These are phyloP conservation scores for Pseudonitzschia pungens DNA, from an alignment of 108 stramenopile species.

Conservation along the genomic window DNA sequence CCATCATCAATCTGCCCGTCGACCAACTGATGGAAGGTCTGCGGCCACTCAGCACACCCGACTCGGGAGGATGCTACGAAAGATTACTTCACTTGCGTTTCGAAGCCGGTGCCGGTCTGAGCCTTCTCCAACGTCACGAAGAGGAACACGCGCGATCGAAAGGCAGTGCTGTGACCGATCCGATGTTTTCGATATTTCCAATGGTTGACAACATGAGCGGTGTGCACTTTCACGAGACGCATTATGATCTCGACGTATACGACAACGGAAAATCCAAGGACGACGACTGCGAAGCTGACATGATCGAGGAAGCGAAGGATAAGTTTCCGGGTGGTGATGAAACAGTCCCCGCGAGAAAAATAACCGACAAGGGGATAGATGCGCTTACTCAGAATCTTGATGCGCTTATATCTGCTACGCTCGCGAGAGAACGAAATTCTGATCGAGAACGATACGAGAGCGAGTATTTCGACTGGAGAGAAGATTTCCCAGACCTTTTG, in stretches of 20 bases:
- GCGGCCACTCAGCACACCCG: conserved; percentile 70
- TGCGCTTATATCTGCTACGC: conserved; percentile 12
- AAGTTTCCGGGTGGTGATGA: background rate
- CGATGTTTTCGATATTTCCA: conserved; percentile 64
- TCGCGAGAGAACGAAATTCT: conserved; percentile 25
- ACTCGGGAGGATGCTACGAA: conserved; percentile 44
- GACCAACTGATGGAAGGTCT: conserved; percentile 66
- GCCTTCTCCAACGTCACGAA: conserved; percentile 51
- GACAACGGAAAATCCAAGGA: background rate
- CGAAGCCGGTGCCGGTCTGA: conserved; percentile 57
- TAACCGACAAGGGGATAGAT: background rate
- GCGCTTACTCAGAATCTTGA: conserved; percentile 4
- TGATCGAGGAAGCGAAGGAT: background rate
- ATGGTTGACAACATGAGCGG: conserved; percentile 85
- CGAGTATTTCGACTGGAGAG: conserved; percentile 55
- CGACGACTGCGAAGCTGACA: conserved; percentile 21
- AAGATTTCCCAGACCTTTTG: conserved; percentile 37
- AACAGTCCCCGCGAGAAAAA: background rate
- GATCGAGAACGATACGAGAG: conserved; percentile 38
- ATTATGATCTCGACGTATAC: conserved; percentile 6
- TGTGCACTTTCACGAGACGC: conserved; percentile 48
- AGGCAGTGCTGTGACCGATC: conserved; percentile 18
- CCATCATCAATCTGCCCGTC: conserved; percentile 60
- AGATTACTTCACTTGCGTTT: conserved; percentile 63
- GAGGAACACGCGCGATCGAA: conserved; percentile 18